Evolutionary conservation across 1,284 basidiomycete genomes (phyloP).

Genomic region (Trichosporon inkin): DNA sequence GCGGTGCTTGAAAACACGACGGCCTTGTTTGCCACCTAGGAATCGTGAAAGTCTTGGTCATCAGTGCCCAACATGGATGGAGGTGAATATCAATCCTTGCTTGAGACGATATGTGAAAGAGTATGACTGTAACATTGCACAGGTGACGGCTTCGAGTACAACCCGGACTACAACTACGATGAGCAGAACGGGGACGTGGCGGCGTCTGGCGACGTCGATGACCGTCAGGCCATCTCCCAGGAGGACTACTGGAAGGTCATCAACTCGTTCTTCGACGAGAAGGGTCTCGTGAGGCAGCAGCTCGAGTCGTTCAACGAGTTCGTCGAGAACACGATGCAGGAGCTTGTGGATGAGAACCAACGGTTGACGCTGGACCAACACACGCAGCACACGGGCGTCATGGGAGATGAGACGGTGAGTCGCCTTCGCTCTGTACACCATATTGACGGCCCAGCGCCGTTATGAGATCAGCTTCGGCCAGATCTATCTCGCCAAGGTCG

Average conservation of each 20-base stretch:
- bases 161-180: slow-evolving; percentile 35
- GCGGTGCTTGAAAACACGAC: neutral
- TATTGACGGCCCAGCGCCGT: slow-evolving; percentile 61
- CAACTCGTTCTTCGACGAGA: slow-evolving; percentile 92
- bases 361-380: slow-evolving; percentile 94
- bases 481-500: slow-evolving; percentile 92
- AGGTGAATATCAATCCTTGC: slow-evolving; percentile 40
- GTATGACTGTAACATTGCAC: slow-evolving; percentile 28
- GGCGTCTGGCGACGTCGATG: slow-evolving; percentile 57
- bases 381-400: slow-evolving; percentile 86
- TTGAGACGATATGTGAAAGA: slow-evolving; percentile 9
- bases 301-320: slow-evolving; percentile 99
- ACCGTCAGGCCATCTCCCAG: slow-evolving; percentile 66
- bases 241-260: slow-evolving; percentile 96
- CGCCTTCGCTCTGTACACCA: neutral
- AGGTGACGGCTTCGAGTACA: slow-evolving; percentile 35
- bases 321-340: slow-evolving; percentile 99
- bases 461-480: slow-evolving; percentile 98
- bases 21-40: slow-evolving; percentile 4
- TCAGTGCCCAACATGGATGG: slow-evolving; percentile 35
- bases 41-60: neutral
- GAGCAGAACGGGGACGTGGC: slow-evolving; percentile 13
- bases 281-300: slow-evolving; percentile 96
- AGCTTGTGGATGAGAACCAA: slow-evolving; percentile 92
- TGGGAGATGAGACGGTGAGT: slow-evolving; percentile 62